phyloP scores from a whole-genome alignment of 2,329 filamentous ascomycete species.

The Beauveria rudraprayagi region DNA sequence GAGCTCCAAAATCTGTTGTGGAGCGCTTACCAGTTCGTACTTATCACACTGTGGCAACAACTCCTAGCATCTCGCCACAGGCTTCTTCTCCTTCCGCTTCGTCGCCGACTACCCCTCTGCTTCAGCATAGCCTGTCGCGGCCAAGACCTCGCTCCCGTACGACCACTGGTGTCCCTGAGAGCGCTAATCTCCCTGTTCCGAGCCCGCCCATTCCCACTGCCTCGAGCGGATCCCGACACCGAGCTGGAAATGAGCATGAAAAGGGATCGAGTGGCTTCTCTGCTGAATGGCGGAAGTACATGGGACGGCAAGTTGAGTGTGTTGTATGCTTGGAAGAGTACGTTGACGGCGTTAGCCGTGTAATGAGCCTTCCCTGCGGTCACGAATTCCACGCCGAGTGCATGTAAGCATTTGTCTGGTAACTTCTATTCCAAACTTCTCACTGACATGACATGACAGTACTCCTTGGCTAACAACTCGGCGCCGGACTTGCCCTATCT shows the following conservation, averaged over 20 bases:
- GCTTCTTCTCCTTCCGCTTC: constrained; percentile 56
- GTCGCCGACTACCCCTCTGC: constrained; percentile 71
- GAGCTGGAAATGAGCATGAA: constrained; percentile 35
- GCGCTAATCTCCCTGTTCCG: constrained; percentile 36
- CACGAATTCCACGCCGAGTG: constrained; percentile 97
- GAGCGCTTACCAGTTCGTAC: constrained; percentile 91
- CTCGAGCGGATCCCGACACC: constrained; percentile 23
- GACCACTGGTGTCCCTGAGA: constrained; percentile 51
- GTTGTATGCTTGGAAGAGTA: constrained; percentile 97
- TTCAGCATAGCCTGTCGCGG: constrained; percentile 49
- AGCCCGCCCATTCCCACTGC: constrained; percentile 34
- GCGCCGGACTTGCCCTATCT: constrained; percentile 94
- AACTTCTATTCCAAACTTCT: too few relatives aligned
- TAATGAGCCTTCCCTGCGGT: constrained; percentile 95
- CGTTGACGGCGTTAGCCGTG: constrained; percentile 82
- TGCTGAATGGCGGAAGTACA: constrained; percentile 56
- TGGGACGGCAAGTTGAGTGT: constrained; percentile 71
- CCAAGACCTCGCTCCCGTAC: constrained; percentile 58
- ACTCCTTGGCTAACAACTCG: constrained; percentile 96
- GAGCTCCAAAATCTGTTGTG: constrained; percentile 94
- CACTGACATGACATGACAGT: constrained; percentile 35
- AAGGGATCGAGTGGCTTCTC: constrained; percentile 37
- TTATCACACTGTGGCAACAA: constrained; percentile 73
- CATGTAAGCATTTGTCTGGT: constrained; percentile 63
- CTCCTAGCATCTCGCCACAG: constrained; percentile 45